phyloP scores from a whole-genome alignment of 176 grass and related monocot genomes.

The Eragrostis curvula region DNA sequence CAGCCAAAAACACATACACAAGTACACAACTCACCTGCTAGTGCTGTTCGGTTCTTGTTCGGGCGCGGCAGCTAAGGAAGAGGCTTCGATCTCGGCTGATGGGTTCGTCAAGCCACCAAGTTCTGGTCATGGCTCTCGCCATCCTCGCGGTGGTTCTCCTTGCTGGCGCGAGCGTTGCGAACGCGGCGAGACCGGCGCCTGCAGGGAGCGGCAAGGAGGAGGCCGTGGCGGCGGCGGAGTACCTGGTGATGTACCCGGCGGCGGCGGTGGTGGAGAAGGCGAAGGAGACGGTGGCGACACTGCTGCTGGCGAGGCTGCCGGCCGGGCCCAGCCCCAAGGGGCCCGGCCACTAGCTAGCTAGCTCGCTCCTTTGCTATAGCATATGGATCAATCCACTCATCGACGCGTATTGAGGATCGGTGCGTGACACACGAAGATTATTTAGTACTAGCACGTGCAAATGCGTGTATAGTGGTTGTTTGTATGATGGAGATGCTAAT shows the following conservation, averaged over 20 bases:
- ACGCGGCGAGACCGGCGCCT: conserved; percentile 6
- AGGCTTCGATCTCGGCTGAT: background rate
- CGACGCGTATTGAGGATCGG: too few relatives aligned
- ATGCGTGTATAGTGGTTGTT: too few relatives aligned
- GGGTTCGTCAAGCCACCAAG: background rate
- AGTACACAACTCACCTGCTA: too few relatives aligned
- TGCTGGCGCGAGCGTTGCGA: background rate
- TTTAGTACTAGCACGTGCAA: too few relatives aligned
- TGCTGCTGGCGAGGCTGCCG: conserved; percentile 63
- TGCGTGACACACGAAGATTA: too few relatives aligned
- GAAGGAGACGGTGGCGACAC: conserved; percentile 52
- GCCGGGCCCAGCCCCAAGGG: conserved; percentile 75
- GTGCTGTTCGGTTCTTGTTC: too few relatives aligned
- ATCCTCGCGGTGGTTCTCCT: background rate
- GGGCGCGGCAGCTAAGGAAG: background rate
- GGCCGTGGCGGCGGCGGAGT: background rate
- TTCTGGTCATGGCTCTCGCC: background rate
- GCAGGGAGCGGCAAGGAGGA: background rate
- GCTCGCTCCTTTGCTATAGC: too few relatives aligned
- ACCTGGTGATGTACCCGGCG: conserved; percentile 19
- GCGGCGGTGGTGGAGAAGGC: conserved; percentile 32
- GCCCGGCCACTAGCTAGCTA: conserved; percentile 70
- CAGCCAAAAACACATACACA: background rate
- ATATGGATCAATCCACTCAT: too few relatives aligned
- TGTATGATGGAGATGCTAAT: too few relatives aligned